Conservation (phyloP, 768 basidiomycete species). For the Leucocoprinus leucothites region DNA sequence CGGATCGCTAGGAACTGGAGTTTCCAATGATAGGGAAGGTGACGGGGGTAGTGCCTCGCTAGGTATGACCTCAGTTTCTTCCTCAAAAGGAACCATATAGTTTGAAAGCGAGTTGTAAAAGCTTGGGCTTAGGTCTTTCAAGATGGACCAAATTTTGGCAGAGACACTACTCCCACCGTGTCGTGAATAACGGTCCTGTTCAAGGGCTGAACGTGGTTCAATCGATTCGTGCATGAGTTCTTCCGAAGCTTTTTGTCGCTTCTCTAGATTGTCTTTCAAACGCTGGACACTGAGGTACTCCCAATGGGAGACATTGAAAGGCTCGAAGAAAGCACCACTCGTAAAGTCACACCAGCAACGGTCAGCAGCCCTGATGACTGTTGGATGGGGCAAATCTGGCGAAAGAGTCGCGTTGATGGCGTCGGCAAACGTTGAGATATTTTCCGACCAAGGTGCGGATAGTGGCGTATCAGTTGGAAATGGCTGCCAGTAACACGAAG, state of each 20-base stretch:
- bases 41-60: neutral
- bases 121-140: constrained; percentile 12
- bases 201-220: constrained; percentile 3
- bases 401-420: constrained; percentile 52
- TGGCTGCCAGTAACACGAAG: constrained; percentile 90
- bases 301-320: constrained; percentile 76
- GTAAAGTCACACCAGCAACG: constrained; percentile 87
- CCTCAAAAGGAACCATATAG: neutral
- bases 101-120: constrained; percentile 3
- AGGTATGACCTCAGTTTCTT: neutral
- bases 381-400: constrained; percentile 41
- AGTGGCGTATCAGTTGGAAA: constrained; percentile 64
- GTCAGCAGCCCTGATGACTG: constrained; percentile 64
- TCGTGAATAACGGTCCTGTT: constrained; percentile 1
- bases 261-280: constrained; percentile 37
- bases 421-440: constrained; percentile 70
- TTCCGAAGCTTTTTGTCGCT: constrained; percentile 25
- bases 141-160: constrained; percentile 14
- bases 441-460: constrained; percentile 61
- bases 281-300: constrained; percentile 61
- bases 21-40: neutral
- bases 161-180: neutral
- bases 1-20: neutral
- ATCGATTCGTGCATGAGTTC: neutral
- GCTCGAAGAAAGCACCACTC: constrained; percentile 62